A percentile compares a stretch with the other conserved stretches of the same genome.
Evolutionary conservation across 2,329 filamentous ascomycete species (phyloP).

Genomic region (Epichloe bromicola): DNA sequence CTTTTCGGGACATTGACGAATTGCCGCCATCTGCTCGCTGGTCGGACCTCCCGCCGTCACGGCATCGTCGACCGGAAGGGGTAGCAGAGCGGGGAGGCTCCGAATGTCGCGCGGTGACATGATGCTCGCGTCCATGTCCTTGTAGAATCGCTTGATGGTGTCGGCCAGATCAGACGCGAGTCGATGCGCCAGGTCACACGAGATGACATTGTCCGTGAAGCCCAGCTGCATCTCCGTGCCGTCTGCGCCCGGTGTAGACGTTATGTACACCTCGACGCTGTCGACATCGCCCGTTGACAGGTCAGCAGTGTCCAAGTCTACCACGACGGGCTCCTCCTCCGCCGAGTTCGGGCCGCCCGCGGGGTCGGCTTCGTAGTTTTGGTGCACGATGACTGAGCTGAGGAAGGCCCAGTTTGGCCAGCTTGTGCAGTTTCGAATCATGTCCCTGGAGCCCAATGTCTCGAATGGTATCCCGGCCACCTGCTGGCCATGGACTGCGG

Average conservation of each 20-base stretch:
- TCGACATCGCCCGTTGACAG: slow-evolving; percentile 3
- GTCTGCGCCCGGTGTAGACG: background rate
- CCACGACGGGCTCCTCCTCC: background rate
- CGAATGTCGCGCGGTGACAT: background rate
- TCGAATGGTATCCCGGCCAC: background rate
- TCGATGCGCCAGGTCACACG: background rate
- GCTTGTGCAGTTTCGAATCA: background rate
- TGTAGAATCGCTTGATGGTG: background rate
- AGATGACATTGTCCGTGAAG: slow-evolving; percentile 2
- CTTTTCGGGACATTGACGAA: background rate
- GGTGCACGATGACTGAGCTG: slow-evolving; percentile 1
- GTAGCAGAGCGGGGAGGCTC: background rate
- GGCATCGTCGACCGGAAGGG: background rate
- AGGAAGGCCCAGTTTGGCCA: slow-evolving; percentile 1
- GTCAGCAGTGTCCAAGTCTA: slow-evolving; percentile 1
- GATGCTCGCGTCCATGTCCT: background rate
- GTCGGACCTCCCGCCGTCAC: background rate
- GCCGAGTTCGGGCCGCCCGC: background rate
- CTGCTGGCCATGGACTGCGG: background rate
- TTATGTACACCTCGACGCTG: slow-evolving; percentile 2
- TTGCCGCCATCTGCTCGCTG: background rate
- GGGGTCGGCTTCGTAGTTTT: background rate
- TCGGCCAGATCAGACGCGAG: background rate
- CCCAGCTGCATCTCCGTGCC: background rate
- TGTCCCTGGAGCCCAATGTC: slow-evolving; percentile 1